Evolutionary conservation across 164 flowering plant species (phyloP).

Genomic region (Vitis amurensis): DNA sequence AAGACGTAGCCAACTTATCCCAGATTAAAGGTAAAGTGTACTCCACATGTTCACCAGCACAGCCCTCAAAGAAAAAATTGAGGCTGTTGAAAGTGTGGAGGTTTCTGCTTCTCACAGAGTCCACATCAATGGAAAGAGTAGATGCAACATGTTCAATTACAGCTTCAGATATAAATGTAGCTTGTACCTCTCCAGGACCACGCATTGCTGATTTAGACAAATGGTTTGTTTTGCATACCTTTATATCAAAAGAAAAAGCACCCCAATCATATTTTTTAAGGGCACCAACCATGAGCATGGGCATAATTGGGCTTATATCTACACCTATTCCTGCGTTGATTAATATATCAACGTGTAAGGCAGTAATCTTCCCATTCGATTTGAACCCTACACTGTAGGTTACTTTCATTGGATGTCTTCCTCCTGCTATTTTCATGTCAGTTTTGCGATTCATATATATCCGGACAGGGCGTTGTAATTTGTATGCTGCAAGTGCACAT

Average conservation of each 20-base stretch:
- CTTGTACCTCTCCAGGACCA: constrained; percentile 87
- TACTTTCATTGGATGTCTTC: constrained; percentile 90
- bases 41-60: constrained; percentile 52
- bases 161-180: constrained; percentile 79
- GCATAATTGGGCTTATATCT: constrained; percentile 72
- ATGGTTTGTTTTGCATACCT: constrained; percentile 81
- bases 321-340: constrained; percentile 61
- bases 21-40: constrained; percentile 72
- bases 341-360: constrained; percentile 59
- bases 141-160: constrained; percentile 81
- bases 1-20: constrained; percentile 54
- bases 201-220: constrained; percentile 82
- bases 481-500: constrained; percentile 88
- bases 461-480: constrained; percentile 70
- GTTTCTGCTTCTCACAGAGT: constrained; percentile 60
- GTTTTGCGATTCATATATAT: constrained; percentile 72
- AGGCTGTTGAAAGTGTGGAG: constrained; percentile 71
- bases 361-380: constrained; percentile 79
- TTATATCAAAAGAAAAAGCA: constrained; percentile 74
- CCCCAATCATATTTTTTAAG: constrained; percentile 90
- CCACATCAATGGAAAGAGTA: constrained; percentile 65
- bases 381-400: constrained; percentile 82
- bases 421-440: constrained; percentile 87
- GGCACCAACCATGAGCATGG: constrained; percentile 33
- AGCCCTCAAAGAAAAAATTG: constrained; percentile 36